Base-by-base conservation (phyloP, 192 early-diverging fungal genomes). In the Coemansia pectinata region DNA sequence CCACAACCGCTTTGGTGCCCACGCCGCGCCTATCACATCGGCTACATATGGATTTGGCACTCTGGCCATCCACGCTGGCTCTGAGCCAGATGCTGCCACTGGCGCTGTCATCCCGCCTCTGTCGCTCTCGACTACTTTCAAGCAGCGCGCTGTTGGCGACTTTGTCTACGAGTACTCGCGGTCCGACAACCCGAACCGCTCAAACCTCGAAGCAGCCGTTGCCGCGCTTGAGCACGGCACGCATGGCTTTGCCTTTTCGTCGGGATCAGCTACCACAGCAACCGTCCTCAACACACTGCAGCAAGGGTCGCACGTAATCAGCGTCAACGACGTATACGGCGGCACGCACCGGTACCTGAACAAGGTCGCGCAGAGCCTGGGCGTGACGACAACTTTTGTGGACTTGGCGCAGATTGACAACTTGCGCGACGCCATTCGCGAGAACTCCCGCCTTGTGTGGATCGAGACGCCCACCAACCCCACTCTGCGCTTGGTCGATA, bases 41-140 rank as follows among this genome's bases (percentile, higher is more conserved):
- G 52, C 40, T 14, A 47, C 55, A 44, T 82, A 79, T 52, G 88
- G 91, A 17, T 98, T 99, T 69, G 95, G 90, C 63, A 99, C 97
- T 11, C 88, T 90, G 61, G 97, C 97, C 33, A 90, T 99, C 61
- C 97, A 99, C 68, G 93, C 94, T 40, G 97, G 94, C 6, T 90
- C 95, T 63, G 83, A 90, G 62, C 92, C 94, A 42, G 96, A 99
- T 72, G 90, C 93, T 25, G 74, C 88, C 65, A 98, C 96, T 15
- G 95, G 96, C 42, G 97, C 97, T n/a, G 97, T 99, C 14, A 97
- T 99, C 66, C 97, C 97, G 42, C 87, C 97, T 14, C 85, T 99
- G 38, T 94, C 91, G 21, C 88, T 99, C 59, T 97, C 96, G 9
- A 99, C 97, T 36, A 99, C 97, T 11, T 99, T 96, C 81, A 92